A percentile compares a stretch with the other conserved stretches of the same genome.
Conservation (phyloP, 306 rosid species). For the Alnus glutinosa region DNA sequence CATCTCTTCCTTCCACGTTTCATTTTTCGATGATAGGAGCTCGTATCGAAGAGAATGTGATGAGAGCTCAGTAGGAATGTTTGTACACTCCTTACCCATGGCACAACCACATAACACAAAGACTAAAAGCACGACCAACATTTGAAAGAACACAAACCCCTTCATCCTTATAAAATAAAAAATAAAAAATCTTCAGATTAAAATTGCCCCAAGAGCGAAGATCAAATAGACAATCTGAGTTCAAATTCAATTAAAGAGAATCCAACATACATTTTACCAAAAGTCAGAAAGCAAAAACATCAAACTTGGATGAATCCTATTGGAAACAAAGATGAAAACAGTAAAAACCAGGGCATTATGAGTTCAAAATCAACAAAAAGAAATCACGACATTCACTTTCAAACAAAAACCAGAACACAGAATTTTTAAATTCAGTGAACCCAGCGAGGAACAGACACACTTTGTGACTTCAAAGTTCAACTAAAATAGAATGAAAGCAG, state of each 20-base stretch:
- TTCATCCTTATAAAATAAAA: slow-evolving; percentile 38
- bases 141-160: slow-evolving; percentile 23
- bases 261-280: background rate
- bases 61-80: slow-evolving; percentile 48
- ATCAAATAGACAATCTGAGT: background rate
- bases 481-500: background rate
- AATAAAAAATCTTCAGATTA: background rate
- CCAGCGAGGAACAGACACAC: background rate
- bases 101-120: slow-evolving; percentile 39
- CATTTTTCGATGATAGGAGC: slow-evolving; percentile 51
- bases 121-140: slow-evolving; percentile 22
- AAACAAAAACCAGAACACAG: slow-evolving; percentile 19
- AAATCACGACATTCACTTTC: slow-evolving; percentile 5
- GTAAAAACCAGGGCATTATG: slow-evolving; percentile 8
- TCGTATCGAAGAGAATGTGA: slow-evolving; percentile 55
- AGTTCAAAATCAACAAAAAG: slow-evolving; percentile 6
- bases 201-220: slow-evolving; percentile 3
- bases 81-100: slow-evolving; percentile 67
- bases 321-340: background rate
- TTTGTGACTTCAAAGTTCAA: background rate
- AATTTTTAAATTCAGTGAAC: background rate
- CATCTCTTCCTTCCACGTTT: slow-evolving; percentile 54
- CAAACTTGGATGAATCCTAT: background rate
- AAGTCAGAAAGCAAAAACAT: slow-evolving; percentile 18
- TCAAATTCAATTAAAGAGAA: slow-evolving; percentile 8